A percentile compares a stretch with the other conserved stretches of the same genome.
Evolutionary conservation across 108 stramenopile genomes (phyloP).

Genomic region (Nitzschia putrida): DNA sequence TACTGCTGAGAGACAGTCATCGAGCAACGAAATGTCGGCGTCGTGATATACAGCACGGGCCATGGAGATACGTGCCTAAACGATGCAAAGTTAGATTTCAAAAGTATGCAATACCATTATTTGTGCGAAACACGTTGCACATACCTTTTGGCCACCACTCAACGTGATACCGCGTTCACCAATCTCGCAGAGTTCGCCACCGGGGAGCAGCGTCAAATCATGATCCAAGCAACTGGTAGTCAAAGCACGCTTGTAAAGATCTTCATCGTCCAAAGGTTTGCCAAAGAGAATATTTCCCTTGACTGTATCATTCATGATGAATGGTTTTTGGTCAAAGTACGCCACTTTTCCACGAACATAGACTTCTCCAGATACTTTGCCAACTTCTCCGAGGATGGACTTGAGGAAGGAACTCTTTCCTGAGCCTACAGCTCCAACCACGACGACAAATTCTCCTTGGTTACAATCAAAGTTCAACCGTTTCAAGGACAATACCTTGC

Average conservation of each 20-base stretch:
- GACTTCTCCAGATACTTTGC: constrained; percentile 50
- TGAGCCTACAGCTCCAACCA: constrained; percentile 84
- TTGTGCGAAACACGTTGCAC: no score
- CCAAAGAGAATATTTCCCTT: constrained; percentile 49
- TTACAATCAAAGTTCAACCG: constrained; percentile 53
- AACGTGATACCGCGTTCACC: constrained; percentile 90
- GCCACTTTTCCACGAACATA: constrained; percentile 52
- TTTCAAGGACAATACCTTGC: constrained; percentile 54
- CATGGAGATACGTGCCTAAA: constrained; percentile 79
- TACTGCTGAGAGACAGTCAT: constrained; percentile 63
- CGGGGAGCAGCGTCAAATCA: constrained; percentile 70
- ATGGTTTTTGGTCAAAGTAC: constrained; percentile 75
- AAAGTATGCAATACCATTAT: no score
- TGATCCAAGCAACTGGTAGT: constrained; percentile 64
- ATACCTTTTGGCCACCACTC: constrained; percentile 77
- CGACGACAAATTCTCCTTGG: constrained; percentile 78
- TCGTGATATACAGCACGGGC: constrained; percentile 91
- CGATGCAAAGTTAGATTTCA: background rate
- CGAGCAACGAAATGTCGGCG: constrained; percentile 83
- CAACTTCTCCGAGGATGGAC: constrained; percentile 80
- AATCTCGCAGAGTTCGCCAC: constrained; percentile 88
- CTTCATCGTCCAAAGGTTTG: constrained; percentile 35
- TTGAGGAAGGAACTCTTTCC: constrained; percentile 87
- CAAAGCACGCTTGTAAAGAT: constrained; percentile 73
- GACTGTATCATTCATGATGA: constrained; percentile 91